Evolutionary conservation across 148 eudicot genomes (phyloP), one percentile per base, ranked within the genome.

Genomic region (Arctostaphylos glauca): DNA sequence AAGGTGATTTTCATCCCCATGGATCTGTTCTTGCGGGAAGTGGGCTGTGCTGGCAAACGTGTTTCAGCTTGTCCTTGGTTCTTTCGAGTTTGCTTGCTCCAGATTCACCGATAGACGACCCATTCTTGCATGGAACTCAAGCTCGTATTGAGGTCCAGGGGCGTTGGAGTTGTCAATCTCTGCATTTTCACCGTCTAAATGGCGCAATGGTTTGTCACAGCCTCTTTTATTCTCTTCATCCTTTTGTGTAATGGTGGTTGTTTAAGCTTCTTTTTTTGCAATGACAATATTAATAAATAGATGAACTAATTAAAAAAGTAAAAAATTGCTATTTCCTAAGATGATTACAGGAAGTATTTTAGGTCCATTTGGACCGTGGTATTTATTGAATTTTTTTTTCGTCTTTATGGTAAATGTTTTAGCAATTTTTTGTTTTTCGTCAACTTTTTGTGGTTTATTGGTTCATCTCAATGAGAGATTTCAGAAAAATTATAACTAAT

Each of bases 61-160:
- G 83, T 77, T 86, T 91, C 81, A 88, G 93, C 84, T 67, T 77
- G 53, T 81, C 88, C 72, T 77, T 93, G 90, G 93, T 86, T 84
- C 85, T 89, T 83, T 87, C 97, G 71, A 86, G 89, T 82, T 80
- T 86, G 75, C 87, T 92, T 64, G 84, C 84, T 12, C 88, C 84
- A 54, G 87, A 86, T 62, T 84, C 87, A 62, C 78, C 87, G 59
- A 79, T 87, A 5, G 83, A 85, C 23, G 93, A 90, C 81, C 91
- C 93, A 76, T 86, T 84, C 81, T 85, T 93, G 87, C 91, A 93
- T 85, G 92, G 94, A 41, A 88, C 75, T 81, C 89, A 89, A 50
- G 87, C 91, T 82, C 89, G 89, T 85, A 80, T 87, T 81, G 97
- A 92, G 86, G 85, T 85, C 82, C 84, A 79, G 64, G 77, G 88